Base-by-base conservation (phyloP, 805 yeast genomes). In the Candida alai region DNA sequence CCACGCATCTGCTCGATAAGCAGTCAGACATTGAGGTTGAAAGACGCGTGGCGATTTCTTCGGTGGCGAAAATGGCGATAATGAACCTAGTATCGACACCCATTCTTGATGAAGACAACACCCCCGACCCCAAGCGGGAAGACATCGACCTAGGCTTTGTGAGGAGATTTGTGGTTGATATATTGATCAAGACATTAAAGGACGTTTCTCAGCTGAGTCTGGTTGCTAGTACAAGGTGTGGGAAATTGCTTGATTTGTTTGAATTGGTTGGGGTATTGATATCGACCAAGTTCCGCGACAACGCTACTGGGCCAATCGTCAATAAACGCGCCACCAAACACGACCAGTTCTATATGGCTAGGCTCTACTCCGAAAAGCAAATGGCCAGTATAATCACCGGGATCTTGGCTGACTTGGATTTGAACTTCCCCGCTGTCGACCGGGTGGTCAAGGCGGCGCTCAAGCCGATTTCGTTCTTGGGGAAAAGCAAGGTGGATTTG, bases 111-210 rank as follows among this genome's bases (percentile, higher is more conserved):
- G 78, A 73, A 26, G 58, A 66, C 2, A 66, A 61, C 22, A 49
- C 45, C 6, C 60, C 65, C 1, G 74, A 72, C 35, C 68, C 74
- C 0, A 73, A 73, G 39, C 54, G 62, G 11, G 77, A 73, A 28
- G 87, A 83, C 49, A 74, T 80, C 0, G 88, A 83, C 41, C 70
- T 86, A 73, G 66, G 76, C 0, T 79, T 81, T 48, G 78, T 87
- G 19, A 63, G 96, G 37, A 80, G 77, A 47, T 84, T 82, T 51
- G 74, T 85, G 1, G 72, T 78, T 15, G 96, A 88, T 42, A 68
- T 79, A 0, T 56, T 86, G 4, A 65, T 75, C 22, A 83, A 78
- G 42, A 76, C 78, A 0, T 49, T 86, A 28, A 76, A 70, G 33
- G 87, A 80, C 3, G 60, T 76, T 0, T 26, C 24, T 6, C 31